These are phyloP conservation scores for Gossypium stocksii DNA, from an alignment of 345 rosid genomes.

Conservation along the genomic window DNA sequence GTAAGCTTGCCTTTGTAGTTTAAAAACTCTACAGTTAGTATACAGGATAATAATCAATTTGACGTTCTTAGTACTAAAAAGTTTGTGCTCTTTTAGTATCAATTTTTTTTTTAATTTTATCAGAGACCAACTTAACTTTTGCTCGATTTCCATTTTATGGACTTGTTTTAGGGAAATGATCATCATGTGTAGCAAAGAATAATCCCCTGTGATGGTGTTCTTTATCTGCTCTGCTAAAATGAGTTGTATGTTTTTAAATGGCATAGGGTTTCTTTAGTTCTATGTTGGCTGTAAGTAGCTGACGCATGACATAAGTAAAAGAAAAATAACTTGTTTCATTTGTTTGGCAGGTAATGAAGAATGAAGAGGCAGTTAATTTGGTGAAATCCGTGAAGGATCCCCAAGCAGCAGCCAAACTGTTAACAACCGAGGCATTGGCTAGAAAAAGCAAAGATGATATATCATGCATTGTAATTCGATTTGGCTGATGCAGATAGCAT, in stretches of 20 bases:
- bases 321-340: background rate
- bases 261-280: background rate
- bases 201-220: background rate
- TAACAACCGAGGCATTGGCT: constrained; percentile 47
- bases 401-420: constrained; percentile 49
- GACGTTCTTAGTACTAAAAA: background rate
- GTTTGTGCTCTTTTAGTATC: background rate
- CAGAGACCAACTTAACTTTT: background rate
- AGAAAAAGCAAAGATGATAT: constrained; percentile 46
- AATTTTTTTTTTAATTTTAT: background rate
- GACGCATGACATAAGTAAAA: background rate
- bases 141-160: background rate
- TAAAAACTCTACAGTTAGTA: background rate
- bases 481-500: constrained; percentile 27
- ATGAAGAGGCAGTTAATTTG: constrained; percentile 30
- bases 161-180: background rate
- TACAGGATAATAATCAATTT: background rate
- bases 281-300: background rate
- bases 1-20: background rate
- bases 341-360: constrained; percentile 19
- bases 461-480: constrained; percentile 58
- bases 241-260: background rate
- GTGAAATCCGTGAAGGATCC: constrained; percentile 48
- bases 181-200: background rate
- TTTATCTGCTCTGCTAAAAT: background rate